Conservation (phyloP, 1,284 basidiomycete genomes). For the Serendipita sp. region DNA sequence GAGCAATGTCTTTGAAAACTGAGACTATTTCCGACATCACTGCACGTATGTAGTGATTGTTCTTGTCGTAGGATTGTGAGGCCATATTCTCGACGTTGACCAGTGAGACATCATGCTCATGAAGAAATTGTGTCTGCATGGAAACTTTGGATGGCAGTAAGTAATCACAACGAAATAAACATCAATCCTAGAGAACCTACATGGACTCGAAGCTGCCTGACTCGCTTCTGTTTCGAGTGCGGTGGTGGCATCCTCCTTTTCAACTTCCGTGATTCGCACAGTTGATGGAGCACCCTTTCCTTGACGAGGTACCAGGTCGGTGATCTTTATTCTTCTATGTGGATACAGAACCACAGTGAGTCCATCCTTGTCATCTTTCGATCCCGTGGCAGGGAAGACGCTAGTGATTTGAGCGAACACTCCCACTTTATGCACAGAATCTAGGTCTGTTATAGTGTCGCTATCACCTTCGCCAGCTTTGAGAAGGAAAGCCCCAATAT, state of each 20-base stretch:
- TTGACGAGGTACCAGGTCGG: constrained; percentile 66
- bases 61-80: constrained; percentile 78
- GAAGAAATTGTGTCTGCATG: constrained; percentile 80
- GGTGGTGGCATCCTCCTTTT: constrained; percentile 34
- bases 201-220: constrained; percentile 11
- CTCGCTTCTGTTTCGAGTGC: constrained; percentile 28
- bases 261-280: constrained; percentile 35
- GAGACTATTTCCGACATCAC: constrained; percentile 95
- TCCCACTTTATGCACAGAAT: constrained; percentile 85
- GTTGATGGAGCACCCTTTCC: constrained; percentile 21
- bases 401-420: constrained; percentile 97
- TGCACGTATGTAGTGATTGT: constrained; percentile 87
- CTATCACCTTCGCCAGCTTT: constrained; percentile 90
- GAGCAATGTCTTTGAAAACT: constrained; percentile 98
- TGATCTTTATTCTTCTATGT: constrained; percentile 83
- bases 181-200: background rate
- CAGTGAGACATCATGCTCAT: constrained; percentile 79
- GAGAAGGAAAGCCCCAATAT: constrained; percentile 92
- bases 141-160: constrained; percentile 28
- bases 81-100: constrained; percentile 79
- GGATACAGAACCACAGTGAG: constrained; percentile 93
- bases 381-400: constrained; percentile 59
- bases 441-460: constrained; percentile 80
- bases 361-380: constrained; percentile 51
- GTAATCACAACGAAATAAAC: background rate